These are phyloP conservation scores for Pyrenula massariospora DNA, from an alignment of 495 filamentous ascomycete genomes.

Conservation along the genomic window DNA sequence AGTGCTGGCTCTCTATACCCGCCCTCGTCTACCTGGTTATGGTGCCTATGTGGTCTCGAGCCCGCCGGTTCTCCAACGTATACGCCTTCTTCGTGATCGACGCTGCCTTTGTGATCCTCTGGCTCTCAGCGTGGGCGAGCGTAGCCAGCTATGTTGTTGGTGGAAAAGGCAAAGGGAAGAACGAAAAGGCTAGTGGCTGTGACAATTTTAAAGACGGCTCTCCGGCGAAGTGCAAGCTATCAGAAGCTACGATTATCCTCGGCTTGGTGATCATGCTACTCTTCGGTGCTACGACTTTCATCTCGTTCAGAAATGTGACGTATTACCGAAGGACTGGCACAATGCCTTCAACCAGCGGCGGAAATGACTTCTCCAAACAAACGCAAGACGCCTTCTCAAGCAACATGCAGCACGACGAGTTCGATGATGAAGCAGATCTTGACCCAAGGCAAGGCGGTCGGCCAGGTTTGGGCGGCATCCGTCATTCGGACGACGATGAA, in stretches of 20 bases:
- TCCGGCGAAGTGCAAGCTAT: conserved; percentile 52
- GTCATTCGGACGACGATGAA: conserved; percentile 23
- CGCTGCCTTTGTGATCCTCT: conserved; percentile 60
- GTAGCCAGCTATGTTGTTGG: conserved; percentile 58
- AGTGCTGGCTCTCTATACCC: conserved; percentile 82
- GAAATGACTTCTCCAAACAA: conserved; percentile 36
- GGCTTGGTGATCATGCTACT: conserved; percentile 74
- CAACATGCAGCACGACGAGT: conserved; percentile 35
- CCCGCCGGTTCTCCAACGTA: conserved; percentile 65
- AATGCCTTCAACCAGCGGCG: conserved; percentile 49
- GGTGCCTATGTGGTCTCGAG: conserved; percentile 74
- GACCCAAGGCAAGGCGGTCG: conserved; percentile 22
- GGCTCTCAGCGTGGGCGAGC: conserved; percentile 73
- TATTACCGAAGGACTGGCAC: conserved; percentile 69
- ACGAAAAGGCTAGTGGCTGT: conserved; percentile 19
- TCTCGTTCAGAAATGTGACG: conserved; percentile 67
- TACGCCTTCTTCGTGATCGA: conserved; percentile 74
- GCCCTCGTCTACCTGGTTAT: conserved; percentile 74
- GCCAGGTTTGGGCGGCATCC: conserved; percentile 18
- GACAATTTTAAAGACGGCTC: conserved; percentile 42
- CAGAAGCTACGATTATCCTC: conserved; percentile 66
- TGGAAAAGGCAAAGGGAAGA: conserved; percentile 28
- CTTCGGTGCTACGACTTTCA: conserved; percentile 56
- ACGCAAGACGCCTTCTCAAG: conserved; percentile 38
- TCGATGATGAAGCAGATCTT: conserved; percentile 30